These are phyloP conservation scores for Fragaria ananassa DNA, from an alignment of 306 rosid genomes.

Conservation along the genomic window DNA sequence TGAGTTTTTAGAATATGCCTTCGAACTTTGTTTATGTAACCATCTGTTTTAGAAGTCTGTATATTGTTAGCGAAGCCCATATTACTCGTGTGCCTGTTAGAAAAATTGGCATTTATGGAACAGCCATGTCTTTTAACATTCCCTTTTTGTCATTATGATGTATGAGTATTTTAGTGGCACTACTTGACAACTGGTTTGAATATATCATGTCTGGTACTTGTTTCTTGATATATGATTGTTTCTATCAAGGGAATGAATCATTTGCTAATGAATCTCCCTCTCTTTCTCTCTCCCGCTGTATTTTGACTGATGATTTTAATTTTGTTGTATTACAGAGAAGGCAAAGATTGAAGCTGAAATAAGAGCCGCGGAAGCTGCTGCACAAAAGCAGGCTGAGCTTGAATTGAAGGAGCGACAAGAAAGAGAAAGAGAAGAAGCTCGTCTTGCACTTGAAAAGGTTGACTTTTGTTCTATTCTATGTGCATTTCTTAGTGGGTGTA, in stretches of 20 bases:
- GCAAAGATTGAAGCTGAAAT: slow-evolving; percentile 80
- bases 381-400: slow-evolving; percentile 45
- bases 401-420: slow-evolving; percentile 53
- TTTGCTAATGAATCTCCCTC: background rate
- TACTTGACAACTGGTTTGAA: background rate
- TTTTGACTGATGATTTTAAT: background rate
- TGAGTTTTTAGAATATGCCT: background rate
- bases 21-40: background rate
- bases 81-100: background rate
- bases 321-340: slow-evolving; percentile 42
- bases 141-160: background rate
- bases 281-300: background rate
- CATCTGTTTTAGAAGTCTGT: background rate
- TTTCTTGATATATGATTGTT: background rate
- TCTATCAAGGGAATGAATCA: background rate
- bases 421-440: slow-evolving; percentile 86
- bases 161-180: background rate
- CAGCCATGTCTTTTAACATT: background rate
- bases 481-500: background rate
- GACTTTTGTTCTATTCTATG: background rate
- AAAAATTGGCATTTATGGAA: background rate
- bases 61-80: background rate
- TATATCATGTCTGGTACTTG: background rate
- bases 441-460: slow-evolving; percentile 69
- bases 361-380: slow-evolving; percentile 65